Percentiles rank a stretch among this genome's conserved stretches.
Conservation (phyloP, 2,329 filamentous ascomycete species). For the Fusarium sp. region DNA sequence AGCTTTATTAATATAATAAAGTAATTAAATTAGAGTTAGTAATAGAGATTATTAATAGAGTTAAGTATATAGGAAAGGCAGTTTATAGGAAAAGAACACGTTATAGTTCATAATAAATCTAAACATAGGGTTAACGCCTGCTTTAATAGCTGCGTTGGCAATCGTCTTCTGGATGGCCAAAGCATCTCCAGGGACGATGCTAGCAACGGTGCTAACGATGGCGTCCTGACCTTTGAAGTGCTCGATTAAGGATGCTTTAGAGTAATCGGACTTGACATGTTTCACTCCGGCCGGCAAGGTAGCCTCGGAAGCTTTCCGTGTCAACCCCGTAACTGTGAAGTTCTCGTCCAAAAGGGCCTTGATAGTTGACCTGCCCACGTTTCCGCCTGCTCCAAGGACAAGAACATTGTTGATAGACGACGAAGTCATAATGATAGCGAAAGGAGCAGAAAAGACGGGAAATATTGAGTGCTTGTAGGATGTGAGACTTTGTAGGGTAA, state of each 20-base stretch:
- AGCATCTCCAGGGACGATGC: not conserved
- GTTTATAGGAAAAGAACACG: no score
- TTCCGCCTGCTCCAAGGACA: not conserved
- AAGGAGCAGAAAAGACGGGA: not conserved
- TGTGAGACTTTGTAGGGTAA: not conserved
- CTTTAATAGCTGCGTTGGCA: not conserved
- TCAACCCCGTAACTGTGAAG: not conserved
- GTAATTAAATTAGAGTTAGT: no score
- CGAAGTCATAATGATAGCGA: not conserved
- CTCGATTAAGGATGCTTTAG: not conserved
- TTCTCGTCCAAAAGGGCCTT: not conserved
- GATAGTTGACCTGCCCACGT: not conserved
- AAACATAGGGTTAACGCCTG: no score
- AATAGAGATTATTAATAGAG: no score
- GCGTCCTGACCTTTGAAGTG: constrained; percentile 9
- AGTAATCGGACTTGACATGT: constrained; percentile 8
- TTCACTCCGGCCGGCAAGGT: not conserved
- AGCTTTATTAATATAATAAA: no score
- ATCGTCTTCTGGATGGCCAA: constrained; percentile 1
- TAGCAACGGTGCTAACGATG: not conserved
- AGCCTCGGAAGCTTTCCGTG: not conserved
- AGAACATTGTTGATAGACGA: not conserved
- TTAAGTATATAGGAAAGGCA: no score
- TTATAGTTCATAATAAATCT: no score
- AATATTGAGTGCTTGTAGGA: not conserved